Evolutionary conservation across 2,329 filamentous ascomycete genomes (phyloP).

Genomic region (Aspergillus ochraceus): DNA sequence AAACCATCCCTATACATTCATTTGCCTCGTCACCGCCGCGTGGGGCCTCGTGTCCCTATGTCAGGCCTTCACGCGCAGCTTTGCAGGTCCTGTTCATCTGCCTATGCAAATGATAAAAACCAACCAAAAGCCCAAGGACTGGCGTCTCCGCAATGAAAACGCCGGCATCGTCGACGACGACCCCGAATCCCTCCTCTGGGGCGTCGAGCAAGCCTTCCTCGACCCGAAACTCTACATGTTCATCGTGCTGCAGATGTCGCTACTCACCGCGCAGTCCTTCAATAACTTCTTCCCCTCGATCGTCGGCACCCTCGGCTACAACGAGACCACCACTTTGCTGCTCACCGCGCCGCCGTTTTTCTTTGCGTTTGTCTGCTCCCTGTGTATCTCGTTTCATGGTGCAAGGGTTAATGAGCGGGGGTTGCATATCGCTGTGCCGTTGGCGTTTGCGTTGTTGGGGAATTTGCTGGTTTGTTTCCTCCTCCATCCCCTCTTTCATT

Average conservation of each 20-base stretch:
- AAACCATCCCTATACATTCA: slow-evolving; percentile 47
- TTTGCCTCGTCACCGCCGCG: slow-evolving; percentile 33
- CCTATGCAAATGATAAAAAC: slow-evolving; percentile 27
- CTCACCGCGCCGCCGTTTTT: slow-evolving; percentile 38
- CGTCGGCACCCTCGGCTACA: slow-evolving; percentile 48
- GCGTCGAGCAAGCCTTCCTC: slow-evolving; percentile 33
- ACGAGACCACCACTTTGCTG: slow-evolving; percentile 47
- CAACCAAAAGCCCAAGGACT: slow-evolving; percentile 20
- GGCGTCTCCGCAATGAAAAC: slow-evolving; percentile 54
- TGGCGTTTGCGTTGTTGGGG: slow-evolving; percentile 9
- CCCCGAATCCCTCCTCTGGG: slow-evolving; percentile 56
- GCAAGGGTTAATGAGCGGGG: slow-evolving; percentile 19
- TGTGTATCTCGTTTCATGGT: no score
- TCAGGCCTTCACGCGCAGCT: slow-evolving; percentile 37
- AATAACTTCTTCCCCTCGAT: slow-evolving; percentile 48
- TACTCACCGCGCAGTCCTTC: slow-evolving; percentile 45
- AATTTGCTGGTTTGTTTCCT: slow-evolving; percentile 10
- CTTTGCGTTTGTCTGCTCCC: no score
- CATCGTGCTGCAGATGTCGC: slow-evolving; percentile 48
- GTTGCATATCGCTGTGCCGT: slow-evolving; percentile 20
- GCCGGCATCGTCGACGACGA: slow-evolving; percentile 61
- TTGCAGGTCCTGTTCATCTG: slow-evolving; percentile 60
- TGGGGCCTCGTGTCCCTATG: slow-evolving; percentile 29
- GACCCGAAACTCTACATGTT: slow-evolving; percentile 43
- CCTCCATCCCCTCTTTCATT: slow-evolving; percentile 18